These are phyloP conservation scores for Singerocomus rubriflavus DNA, from an alignment of 1,284 basidiomycete species.

Conservation along the genomic window DNA sequence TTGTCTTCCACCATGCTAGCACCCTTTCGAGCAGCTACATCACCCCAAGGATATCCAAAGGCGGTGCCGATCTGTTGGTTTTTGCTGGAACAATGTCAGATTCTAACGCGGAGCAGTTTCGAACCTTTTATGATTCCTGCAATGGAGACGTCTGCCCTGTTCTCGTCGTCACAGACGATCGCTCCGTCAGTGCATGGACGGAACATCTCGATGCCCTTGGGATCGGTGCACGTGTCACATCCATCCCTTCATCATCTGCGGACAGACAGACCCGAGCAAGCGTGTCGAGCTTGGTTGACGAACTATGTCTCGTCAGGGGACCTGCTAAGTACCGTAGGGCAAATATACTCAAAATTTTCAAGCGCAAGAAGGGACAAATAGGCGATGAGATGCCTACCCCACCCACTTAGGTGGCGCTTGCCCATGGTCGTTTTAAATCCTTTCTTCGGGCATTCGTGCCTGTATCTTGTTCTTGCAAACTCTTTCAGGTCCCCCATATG, in stretches of 20 bases:
- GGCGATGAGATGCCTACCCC: not conserved
- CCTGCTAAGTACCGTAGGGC: conserved; percentile 17
- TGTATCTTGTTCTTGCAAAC: conserved; percentile 5
- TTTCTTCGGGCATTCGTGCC: not conserved
- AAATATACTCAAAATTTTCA: conserved; percentile 19
- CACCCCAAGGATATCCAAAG: conserved; percentile 20
- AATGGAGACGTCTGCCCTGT: conserved; percentile 27
- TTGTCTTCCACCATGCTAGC: conserved; percentile 23
- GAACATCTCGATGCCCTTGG: conserved; percentile 10
- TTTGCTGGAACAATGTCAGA: conserved; percentile 17
- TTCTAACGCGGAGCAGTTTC: conserved; percentile 13
- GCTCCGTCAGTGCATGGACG: conserved; percentile 12
- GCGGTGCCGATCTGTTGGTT: conserved; percentile 25
- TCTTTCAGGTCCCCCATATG: not conserved
- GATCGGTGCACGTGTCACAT: conserved; percentile 18
- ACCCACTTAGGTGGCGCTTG: not conserved
- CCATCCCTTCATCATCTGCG: conserved; percentile 5
- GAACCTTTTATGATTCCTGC: conserved; percentile 19
- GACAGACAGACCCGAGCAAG: not conserved
- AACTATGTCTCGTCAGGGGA: conserved; percentile 27
- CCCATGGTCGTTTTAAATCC: too few species aligned
- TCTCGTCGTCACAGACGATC: conserved; percentile 23
- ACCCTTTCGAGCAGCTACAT: conserved; percentile 17
- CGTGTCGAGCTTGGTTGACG: conserved; percentile 18
- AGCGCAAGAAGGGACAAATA: conserved; percentile 15